A percentile compares a stretch with the other conserved stretches of the same genome.
These are phyloP conservation scores for Neurospora sp. DNA, from an alignment of 495 filamentous ascomycete genomes.

Conservation along the genomic window DNA sequence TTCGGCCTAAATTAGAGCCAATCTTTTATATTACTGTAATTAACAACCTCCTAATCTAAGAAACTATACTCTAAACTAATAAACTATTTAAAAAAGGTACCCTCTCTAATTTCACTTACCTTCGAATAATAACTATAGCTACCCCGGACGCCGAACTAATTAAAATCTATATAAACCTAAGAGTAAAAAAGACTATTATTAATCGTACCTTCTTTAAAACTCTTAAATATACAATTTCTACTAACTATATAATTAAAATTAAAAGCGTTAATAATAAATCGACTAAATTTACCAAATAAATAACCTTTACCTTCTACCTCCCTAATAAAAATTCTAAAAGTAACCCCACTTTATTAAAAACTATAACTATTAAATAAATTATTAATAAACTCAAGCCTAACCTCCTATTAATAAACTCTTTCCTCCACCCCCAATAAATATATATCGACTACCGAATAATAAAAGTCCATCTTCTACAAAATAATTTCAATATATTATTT, in stretches of 20 bases:
- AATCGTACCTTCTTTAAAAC: not conserved
- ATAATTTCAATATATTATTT: not conserved
- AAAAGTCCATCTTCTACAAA: not conserved
- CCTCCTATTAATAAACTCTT: not conserved
- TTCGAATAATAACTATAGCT: not conserved
- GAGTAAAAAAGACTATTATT: not conserved
- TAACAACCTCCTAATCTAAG: not conserved
- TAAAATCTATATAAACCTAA: not conserved
- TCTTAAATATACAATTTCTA: not conserved
- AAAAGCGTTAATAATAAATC: not conserved
- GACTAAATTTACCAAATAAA: not conserved
- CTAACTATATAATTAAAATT: not conserved
- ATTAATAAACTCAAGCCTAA: not conserved
- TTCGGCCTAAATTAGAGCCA: too few relatives aligned
- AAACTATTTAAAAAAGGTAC: not conserved
- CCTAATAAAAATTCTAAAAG: not conserved
- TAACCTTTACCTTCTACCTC: not conserved
- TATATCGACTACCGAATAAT: not conserved
- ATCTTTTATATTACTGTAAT: not conserved
- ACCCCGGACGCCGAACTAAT: not conserved
- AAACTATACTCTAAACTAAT: not conserved
- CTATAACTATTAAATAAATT: accelerated
- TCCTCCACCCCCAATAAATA: not conserved
- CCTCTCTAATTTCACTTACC: not conserved
- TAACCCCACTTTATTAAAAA: not conserved